Evolutionary conservation across 306 rosid species (phyloP), one percentile per base, ranked within the genome.

Genomic region (Sechiopsis laciniata): DNA sequence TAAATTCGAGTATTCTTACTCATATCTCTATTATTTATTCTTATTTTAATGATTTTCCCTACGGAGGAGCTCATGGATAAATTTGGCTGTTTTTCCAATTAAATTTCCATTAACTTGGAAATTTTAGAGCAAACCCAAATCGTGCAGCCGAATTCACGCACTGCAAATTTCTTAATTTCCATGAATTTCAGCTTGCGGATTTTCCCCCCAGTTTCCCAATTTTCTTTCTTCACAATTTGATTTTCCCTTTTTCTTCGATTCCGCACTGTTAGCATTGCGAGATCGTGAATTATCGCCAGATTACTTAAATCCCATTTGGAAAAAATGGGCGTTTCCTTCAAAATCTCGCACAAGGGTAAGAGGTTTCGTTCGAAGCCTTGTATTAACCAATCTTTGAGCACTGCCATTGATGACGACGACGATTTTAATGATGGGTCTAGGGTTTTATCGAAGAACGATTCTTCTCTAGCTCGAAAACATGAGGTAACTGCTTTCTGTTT

Each of bases 301-400:
- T 16, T 50, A 59, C 26, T 57, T 6, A 26, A 69, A 48, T 17
- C 73, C 42, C 20, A 10, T 51, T 64, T 55, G 32, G 17, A 19
- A 8, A 62, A 15, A 62, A 83, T 86, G 90, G 90, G 87, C 9
- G 77, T 86, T 57, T 86, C 90, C 45, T 86, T 86, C 73, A 86
- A 86, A 79, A 83, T 86, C 37, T 83, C 90, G 21, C 80, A 71
- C 64, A 86, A 75, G 22, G 90, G 90, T 61, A 70, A 60, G 4
- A 75, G 90, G 75, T 86, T 77, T 74, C 86, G 83, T 24, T 79
- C 84, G 61, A 81, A 80, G 55, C 76, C 81, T 59, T 76, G 66
- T 51, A 12, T 17, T 70, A 79, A 61, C 10, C 82, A 78, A 46
- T 69, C 85, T n/a, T 79, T 60, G 22, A 29, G 68, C 80, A 56